These are phyloP conservation scores for Suhomyces terraborum DNA, from an alignment of 1,139 yeast genomes.

Conservation along the genomic window DNA sequence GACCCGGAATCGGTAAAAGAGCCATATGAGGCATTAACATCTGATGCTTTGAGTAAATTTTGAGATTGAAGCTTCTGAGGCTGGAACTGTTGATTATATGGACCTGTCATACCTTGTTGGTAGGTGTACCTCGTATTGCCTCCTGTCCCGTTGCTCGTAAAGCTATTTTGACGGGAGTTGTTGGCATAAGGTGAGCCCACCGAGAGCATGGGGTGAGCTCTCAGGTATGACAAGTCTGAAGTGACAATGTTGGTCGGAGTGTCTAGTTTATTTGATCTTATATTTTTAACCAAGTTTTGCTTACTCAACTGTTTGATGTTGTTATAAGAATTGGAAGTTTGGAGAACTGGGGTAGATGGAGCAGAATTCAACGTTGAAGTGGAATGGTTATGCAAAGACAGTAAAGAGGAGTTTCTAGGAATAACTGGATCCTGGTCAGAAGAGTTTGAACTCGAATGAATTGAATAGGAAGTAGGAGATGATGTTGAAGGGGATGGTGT, in stretches of 20 bases:
- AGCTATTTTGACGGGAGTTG: conserved; percentile 8
- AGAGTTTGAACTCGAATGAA: conserved; percentile 5
- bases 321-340: conserved; percentile 16
- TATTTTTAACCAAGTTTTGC: conserved; percentile 28
- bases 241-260: conserved; percentile 31
- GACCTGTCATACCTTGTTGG: conserved; percentile 4
- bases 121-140: conserved; percentile 10
- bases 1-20: conserved; percentile 11
- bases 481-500: conserved; percentile 8
- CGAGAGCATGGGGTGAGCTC: conserved; percentile 6
- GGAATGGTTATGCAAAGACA: conserved; percentile 9
- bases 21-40: conserved; percentile 25
- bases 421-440: conserved; percentile 10
- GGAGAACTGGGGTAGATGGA: conserved; percentile 4
- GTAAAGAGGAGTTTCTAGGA: conserved; percentile 11
- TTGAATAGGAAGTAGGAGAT: conserved; percentile 8
- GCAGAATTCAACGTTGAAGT: conserved; percentile 7
- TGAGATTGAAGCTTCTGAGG: conserved; percentile 13
- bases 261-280: conserved; percentile 33
- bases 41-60: conserved; percentile 18
- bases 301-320: conserved; percentile 24
- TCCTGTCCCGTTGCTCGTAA: conserved; percentile 5
- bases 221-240: conserved; percentile 6
- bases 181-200: conserved; percentile 1
- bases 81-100: conserved; percentile 8